phyloP scores from a whole-genome alignment of 2,329 filamentous ascomycete genomes.

The Colletotrichum sp. region DNA sequence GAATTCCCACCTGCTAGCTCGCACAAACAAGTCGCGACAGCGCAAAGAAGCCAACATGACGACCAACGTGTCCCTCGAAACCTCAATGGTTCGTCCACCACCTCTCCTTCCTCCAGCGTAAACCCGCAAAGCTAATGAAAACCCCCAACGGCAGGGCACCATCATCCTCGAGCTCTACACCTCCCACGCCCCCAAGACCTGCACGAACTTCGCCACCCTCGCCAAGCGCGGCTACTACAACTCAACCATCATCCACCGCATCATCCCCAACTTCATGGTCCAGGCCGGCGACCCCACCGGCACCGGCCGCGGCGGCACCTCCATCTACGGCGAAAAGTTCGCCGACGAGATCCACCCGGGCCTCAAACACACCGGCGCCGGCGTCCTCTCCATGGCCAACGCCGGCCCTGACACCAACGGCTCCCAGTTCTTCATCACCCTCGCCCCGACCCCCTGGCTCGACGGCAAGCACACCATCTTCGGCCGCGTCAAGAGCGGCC shows the following conservation, averaged over 20 bases:
- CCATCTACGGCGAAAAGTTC: slow-evolving; percentile 93
- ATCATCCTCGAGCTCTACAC: slow-evolving; percentile 91
- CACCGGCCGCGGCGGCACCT: slow-evolving; percentile 85
- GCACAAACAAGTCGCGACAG: neutral
- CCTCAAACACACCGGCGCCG: slow-evolving; percentile 91
- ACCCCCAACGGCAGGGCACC: slow-evolving; percentile 63
- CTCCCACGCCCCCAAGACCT: slow-evolving; percentile 85
- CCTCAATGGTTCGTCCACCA: slow-evolving; percentile 72
- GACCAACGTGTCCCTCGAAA: slow-evolving; percentile 81
- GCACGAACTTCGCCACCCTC: slow-evolving; percentile 86
- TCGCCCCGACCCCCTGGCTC: slow-evolving; percentile 93
- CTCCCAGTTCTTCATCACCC: slow-evolving; percentile 93
- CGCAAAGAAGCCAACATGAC: slow-evolving; percentile 59
- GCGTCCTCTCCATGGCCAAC: slow-evolving; percentile 97
- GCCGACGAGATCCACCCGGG: slow-evolving; percentile 83
- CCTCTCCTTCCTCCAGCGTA: neutral
- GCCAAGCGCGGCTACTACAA: slow-evolving; percentile 88
- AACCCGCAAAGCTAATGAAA: neutral
- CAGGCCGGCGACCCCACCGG: slow-evolving; percentile 95
- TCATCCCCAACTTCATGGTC: slow-evolving; percentile 96
- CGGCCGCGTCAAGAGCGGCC: slow-evolving; percentile 83
- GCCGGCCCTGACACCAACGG: slow-evolving; percentile 92
- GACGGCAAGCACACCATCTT: slow-evolving; percentile 99
- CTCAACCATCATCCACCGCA: slow-evolving; percentile 84
- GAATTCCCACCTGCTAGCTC: neutral